Base-by-base conservation (phyloP, 1,139 yeast genomes). In the Yamadazyma pseudoaaseri region DNA sequence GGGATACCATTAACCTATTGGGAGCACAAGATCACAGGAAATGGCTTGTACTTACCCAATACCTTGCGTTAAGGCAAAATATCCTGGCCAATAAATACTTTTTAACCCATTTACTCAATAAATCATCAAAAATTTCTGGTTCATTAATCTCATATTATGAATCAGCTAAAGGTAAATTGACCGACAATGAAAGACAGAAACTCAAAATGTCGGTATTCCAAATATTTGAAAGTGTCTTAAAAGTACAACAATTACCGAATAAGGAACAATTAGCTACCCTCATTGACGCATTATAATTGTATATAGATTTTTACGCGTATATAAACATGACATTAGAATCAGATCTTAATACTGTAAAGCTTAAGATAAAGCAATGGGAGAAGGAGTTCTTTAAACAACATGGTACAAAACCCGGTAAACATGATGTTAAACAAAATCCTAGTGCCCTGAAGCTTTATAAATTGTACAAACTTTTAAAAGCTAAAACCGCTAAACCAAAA, bases 281-380 rank as follows among this genome's bases (percentile, higher is more conserved):
- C 18, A 29, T 29, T 7, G 16, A 23, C 12, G 32, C 32, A n/a
- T n/a, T 29, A 15, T 15, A 11, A 6, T 17, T 26, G 29, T 26
- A 26, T 15, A 16, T 26, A 26, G 20, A 6, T n/a, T 6, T 22
- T 7, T 7, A 22, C 7, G 7, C 25, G 22, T 16, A 8, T 11
- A 12, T 14, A 24, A 12, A 5, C 11, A 40, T 41, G 44, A 16
- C 39, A 16, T 23, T 39, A 14, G 41, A 36, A 15, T 5, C 26
- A 5, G 34, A 32, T 21, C 29, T 44, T 16, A 26, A 27, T 11
- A 38, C 34, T 17, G 29, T 41, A 13, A 45, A 41, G 29, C 34
- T 54, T 22, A 70, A 73, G 44, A 75, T 83, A 35, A 83, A 82
- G 50, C 54, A 56, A 21, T 83, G 90, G 90, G 89, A 82, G 48